Evolutionary conservation across 2,329 filamentous ascomycete genomes (phyloP).

Genomic region (Lojkania enalia): DNA sequence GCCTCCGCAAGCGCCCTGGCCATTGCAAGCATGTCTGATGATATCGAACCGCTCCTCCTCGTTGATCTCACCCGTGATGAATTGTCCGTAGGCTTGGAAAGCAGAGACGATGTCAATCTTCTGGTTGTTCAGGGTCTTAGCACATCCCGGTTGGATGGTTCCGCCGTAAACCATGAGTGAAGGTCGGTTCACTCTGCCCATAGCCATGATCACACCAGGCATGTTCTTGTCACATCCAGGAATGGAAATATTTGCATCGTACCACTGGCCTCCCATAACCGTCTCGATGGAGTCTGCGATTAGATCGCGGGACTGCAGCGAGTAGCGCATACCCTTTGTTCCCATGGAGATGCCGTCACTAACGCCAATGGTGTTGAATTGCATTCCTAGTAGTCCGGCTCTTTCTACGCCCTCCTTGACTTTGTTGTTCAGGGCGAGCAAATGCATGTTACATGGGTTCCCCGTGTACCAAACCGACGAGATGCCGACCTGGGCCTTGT

Average conservation of each 20-base stretch:
- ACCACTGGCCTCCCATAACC: conserved; percentile 98
- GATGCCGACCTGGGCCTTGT: conserved; percentile 96
- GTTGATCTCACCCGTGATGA: conserved; percentile 85
- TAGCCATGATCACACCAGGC: conserved; percentile 69
- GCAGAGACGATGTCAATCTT: conserved; percentile 93
- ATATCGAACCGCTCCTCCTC: conserved; percentile 94
- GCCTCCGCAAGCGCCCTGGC: conserved; percentile 80
- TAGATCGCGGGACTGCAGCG: conserved; percentile 89
- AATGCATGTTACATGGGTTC: conserved; percentile 99
- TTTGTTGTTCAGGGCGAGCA: conserved; percentile 82
- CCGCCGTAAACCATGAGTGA: conserved; percentile 98
- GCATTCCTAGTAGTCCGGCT: conserved; percentile 85
- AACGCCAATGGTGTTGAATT: conserved; percentile 99
- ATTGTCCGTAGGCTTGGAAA: conserved; percentile 97
- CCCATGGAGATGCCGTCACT: conserved; percentile 99
- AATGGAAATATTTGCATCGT: conserved; percentile 95
- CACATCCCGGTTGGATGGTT: conserved; percentile 89
- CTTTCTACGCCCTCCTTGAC: conserved; percentile 73
- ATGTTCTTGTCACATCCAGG: conserved; percentile 99
- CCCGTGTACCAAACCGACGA: conserved; percentile 98
- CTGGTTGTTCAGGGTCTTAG: conserved; percentile 69
- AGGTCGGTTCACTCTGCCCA: conserved; percentile 91
- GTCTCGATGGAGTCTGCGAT: conserved; percentile 99
- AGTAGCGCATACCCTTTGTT: conserved; percentile 95
- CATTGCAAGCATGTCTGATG: conserved; percentile 87